Evolutionary conservation across 2,329 filamentous ascomycete species (phyloP).

Genomic region (Diaporthe velutina): DNA sequence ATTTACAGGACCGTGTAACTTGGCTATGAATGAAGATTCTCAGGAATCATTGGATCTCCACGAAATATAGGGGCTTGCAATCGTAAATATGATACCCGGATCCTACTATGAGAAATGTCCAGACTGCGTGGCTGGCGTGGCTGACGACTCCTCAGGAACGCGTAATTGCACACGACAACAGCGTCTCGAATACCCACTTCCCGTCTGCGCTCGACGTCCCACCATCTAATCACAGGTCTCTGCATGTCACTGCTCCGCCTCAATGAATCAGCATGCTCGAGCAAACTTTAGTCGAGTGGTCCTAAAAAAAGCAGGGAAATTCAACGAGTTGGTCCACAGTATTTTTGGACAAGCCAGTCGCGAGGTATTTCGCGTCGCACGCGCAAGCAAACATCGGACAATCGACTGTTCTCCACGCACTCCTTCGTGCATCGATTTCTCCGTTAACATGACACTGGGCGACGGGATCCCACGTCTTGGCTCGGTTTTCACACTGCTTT

Average conservation of each 20-base stretch:
- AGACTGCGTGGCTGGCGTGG: background rate
- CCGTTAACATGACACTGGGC: background rate
- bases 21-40: background rate
- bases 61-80: too few relatives aligned
- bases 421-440: background rate
- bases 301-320: background rate
- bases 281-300: background rate
- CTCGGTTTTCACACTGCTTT: background rate
- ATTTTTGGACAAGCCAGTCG: background rate
- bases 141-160: background rate
- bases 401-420: background rate
- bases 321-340: background rate
- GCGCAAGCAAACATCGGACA: background rate
- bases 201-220: background rate
- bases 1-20: background rate
- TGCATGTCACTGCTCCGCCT: background rate
- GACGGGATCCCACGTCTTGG: background rate
- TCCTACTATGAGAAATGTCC: background rate
- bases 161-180: constrained; percentile 5
- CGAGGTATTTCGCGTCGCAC: background rate
- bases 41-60: too few relatives aligned
- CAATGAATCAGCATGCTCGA: background rate
- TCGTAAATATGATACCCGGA: too few relatives aligned
- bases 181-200: constrained; percentile 6
- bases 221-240: background rate